Base-by-base conservation (phyloP, 805 yeast species). In the Millerozyma miso region DNA sequence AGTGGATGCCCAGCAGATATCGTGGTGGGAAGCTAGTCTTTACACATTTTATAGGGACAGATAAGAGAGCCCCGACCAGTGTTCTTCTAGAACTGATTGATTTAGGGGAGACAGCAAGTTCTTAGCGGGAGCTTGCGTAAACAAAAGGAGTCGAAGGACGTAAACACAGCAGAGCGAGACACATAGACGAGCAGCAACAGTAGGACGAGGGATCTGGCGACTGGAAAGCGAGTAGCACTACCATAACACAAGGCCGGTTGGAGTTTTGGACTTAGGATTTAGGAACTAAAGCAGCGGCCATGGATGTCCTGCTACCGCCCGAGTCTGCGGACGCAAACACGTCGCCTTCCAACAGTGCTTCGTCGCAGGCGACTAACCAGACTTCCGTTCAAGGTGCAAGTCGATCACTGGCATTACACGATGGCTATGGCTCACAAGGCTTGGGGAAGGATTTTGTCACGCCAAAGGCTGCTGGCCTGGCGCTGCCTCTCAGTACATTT, bases 291-390 rank as follows among this genome's bases (percentile, higher is more conserved):
- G 31, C 26, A 19, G 39, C 39, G 14, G 26, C 18, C 37, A 46
- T 52, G 54, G 49, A 48, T 20, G 43, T 47, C 39, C 56, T 38
- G 56, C 62, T 59, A 57, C 60, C 60, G 56, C 60, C 49, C 35
- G 18, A 48, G 14, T 37, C 47, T 44, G 59, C 56, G 53, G 57
- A 56, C 45, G 54, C 59, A 14, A 42, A 32, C 32, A 31, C 45
- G 6, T 36, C 48, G 10, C 43, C 46, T n/a, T 38, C 46, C 15
- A 40, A 42, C 40, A 31, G 34, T 20, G 33, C 41, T 13, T 35
- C 45, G 33, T 39, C 44, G 13, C 38, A 33, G 33, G 42, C 46
- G 29, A 45, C 48, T 13, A 44, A 40, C 23, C 47, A 40, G 35
- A 44, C 47, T 7, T 39, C 47, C 16, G 31, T 19, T 6, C 31